Conservation (phyloP, 176 grass and related monocot genomes). For the Phoenix roebelenii region DNA sequence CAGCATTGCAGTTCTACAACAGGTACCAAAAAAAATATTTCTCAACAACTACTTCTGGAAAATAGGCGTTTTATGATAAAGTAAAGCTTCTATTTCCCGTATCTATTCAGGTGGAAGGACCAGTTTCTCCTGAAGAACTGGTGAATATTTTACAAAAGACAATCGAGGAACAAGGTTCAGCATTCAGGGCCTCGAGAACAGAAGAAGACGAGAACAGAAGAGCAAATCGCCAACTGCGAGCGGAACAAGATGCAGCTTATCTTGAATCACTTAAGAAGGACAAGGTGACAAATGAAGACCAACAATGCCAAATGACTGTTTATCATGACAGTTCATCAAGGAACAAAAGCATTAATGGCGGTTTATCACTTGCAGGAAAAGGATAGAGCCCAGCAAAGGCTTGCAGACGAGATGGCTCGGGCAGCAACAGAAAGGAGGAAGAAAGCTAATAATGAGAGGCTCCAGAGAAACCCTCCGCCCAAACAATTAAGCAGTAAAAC, state of each 20-base stretch:
- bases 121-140: slow-evolving; percentile 48
- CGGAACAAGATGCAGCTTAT: slow-evolving; percentile 63
- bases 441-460: too few relatives aligned
- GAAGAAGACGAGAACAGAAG: slow-evolving; percentile 49
- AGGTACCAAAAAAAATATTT: slow-evolving; percentile 21
- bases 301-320: too few relatives aligned
- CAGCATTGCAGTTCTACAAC: slow-evolving; percentile 42
- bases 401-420: too few relatives aligned
- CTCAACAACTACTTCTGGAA: too few relatives aligned
- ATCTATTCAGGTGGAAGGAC: slow-evolving; percentile 44
- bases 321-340: too few relatives aligned
- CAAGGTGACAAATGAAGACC: slow-evolving; percentile 20
- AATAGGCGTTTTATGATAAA: background rate
- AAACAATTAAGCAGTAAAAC: too few relatives aligned
- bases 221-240: slow-evolving; percentile 24
- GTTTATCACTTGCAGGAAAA: too few relatives aligned
- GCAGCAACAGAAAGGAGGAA: too few relatives aligned
- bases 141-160: slow-evolving; percentile 58
- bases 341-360: too few relatives aligned
- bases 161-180: slow-evolving; percentile 45
- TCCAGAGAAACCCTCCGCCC: too few relatives aligned
- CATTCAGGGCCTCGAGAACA: slow-evolving; percentile 21
- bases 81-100: background rate
- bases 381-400: too few relatives aligned
- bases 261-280: slow-evolving; percentile 50